A percentile compares a stretch with the other conserved stretches of the same genome.
Conservation (phyloP, 805 yeast genomes). For the Candida maesae region DNA sequence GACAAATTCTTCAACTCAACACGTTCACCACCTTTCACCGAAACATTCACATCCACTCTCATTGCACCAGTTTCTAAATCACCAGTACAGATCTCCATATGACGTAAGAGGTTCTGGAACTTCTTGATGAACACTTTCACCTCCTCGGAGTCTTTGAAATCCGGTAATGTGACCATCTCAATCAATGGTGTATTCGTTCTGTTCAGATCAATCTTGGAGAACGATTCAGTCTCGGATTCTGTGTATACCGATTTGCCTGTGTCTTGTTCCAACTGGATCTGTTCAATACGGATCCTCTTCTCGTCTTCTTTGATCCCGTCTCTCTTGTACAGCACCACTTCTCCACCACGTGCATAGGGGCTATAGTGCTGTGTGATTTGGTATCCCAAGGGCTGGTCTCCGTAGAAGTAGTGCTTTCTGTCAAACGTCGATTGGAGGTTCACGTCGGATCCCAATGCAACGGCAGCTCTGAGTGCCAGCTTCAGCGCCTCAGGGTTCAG, state of each 20-base stretch:
- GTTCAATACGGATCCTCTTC: slow-evolving; percentile 59
- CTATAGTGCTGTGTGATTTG: slow-evolving; percentile 88
- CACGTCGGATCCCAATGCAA: slow-evolving; percentile 60
- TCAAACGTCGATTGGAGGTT: slow-evolving; percentile 67
- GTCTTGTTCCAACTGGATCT: slow-evolving; percentile 92
- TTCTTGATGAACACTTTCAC: slow-evolving; percentile 78
- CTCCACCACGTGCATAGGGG: slow-evolving; percentile 75
- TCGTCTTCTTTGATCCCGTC: slow-evolving; percentile 49
- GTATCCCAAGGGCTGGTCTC: slow-evolving; percentile 94
- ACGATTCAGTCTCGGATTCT: slow-evolving; percentile 27
- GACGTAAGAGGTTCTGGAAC: slow-evolving; percentile 66
- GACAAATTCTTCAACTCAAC: slow-evolving; percentile 90
- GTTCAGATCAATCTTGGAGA: slow-evolving; percentile 66
- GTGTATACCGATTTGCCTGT: slow-evolving; percentile 77
- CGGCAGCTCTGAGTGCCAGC: slow-evolving; percentile 68
- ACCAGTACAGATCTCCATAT: slow-evolving; percentile 75
- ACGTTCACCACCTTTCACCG: slow-evolving; percentile 65
- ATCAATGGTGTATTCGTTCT: slow-evolving; percentile 83
- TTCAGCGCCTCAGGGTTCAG: slow-evolving; percentile 72
- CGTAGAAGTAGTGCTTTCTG: slow-evolving; percentile 93
- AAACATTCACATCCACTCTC: slow-evolving; percentile 92
- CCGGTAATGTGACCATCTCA: slow-evolving; percentile 90
- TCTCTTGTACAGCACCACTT: slow-evolving; percentile 41
- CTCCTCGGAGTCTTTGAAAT: slow-evolving; percentile 61
- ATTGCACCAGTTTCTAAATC: slow-evolving; percentile 93